These are phyloP conservation scores for Carex littledalei DNA, from an alignment of 176 grass and related monocot genomes.

Conservation along the genomic window DNA sequence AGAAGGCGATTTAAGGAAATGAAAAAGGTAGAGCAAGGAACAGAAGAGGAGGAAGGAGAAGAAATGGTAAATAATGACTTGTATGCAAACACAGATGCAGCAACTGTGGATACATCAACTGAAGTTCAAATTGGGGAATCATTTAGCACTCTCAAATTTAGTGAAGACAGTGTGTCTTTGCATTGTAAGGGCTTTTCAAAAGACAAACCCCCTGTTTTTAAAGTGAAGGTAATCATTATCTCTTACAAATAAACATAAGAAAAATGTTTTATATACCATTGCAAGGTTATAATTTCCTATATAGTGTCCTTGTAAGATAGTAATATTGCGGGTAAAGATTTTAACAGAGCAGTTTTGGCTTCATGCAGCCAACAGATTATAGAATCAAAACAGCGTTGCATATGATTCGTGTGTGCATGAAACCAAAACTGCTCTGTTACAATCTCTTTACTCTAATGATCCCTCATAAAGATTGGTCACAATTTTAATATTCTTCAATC, in stretches of 20 bases:
- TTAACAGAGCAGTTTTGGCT: too few species aligned
- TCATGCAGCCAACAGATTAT: too few species aligned
- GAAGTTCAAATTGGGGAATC: slow-evolving; percentile 73
- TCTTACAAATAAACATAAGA: neutral
- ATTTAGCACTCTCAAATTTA: slow-evolving; percentile 40
- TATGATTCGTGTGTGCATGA: too few species aligned
- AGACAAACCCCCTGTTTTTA: slow-evolving; percentile 36
- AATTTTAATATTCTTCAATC: neutral
- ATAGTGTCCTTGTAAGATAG: too few species aligned
- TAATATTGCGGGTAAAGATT: too few species aligned
- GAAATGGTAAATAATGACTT: neutral
- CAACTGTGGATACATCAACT: slow-evolving; percentile 54
- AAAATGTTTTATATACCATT: neutral
- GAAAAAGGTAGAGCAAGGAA: neutral
- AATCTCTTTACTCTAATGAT: neutral
- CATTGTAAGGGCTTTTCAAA: slow-evolving; percentile 42
- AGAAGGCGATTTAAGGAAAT: slow-evolving; percentile 35
- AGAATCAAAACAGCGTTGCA: too few species aligned
- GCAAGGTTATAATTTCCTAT: neutral
- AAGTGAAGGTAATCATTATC: slow-evolving; percentile 48
- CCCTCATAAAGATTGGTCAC: neutral
- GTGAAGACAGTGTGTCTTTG: slow-evolving; percentile 40
- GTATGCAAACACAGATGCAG: slow-evolving; percentile 30
- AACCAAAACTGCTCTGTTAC: too few species aligned
- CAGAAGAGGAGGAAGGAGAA: neutral